Evolutionary conservation across 2,329 filamentous ascomycete species (phyloP).

Genomic region (Stagonosporopsis cucurbitacearum): DNA sequence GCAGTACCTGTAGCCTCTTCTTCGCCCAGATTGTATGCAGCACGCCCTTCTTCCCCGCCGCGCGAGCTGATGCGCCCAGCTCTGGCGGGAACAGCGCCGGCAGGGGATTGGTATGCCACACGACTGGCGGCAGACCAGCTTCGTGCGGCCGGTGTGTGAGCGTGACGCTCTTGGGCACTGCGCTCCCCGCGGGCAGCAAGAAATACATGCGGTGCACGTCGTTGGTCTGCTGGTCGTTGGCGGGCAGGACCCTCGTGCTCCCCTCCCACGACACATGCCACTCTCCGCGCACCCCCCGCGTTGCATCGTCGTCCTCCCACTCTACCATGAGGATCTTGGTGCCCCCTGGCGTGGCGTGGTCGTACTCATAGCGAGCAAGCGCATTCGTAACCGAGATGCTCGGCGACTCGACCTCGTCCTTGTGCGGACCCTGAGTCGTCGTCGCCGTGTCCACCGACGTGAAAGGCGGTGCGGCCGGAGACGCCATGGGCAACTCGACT

Average conservation of each 20-base stretch:
- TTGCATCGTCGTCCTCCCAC: constrained; percentile 72
- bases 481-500: constrained; percentile 37
- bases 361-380: constrained; percentile 88
- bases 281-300: constrained; percentile 56
- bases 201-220: constrained; percentile 75
- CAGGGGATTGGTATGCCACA: constrained; percentile 75
- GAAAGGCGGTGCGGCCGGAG: constrained; percentile 46
- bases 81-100: constrained; percentile 86
- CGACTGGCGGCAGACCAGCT: constrained; percentile 52
- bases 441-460: constrained; percentile 52
- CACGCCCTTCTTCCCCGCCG: constrained; percentile 78
- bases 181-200: constrained; percentile 73
- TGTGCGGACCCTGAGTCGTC: constrained; percentile 34
- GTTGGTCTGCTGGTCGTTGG: constrained; percentile 62
- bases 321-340: constrained; percentile 95
- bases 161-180: constrained; percentile 74
- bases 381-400: constrained; percentile 61
- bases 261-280: constrained; percentile 88
- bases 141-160: constrained; percentile 61
- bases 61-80: constrained; percentile 69
- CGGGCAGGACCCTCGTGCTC: constrained; percentile 74
- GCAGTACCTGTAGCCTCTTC: constrained; percentile 75
- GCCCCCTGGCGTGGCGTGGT: constrained; percentile 74
- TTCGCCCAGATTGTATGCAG: constrained; percentile 92
- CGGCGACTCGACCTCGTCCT: constrained; percentile 55